Evolutionary conservation across 129 eudicot genomes (phyloP).

Genomic region (Gnaphalium uliginosum): DNA sequence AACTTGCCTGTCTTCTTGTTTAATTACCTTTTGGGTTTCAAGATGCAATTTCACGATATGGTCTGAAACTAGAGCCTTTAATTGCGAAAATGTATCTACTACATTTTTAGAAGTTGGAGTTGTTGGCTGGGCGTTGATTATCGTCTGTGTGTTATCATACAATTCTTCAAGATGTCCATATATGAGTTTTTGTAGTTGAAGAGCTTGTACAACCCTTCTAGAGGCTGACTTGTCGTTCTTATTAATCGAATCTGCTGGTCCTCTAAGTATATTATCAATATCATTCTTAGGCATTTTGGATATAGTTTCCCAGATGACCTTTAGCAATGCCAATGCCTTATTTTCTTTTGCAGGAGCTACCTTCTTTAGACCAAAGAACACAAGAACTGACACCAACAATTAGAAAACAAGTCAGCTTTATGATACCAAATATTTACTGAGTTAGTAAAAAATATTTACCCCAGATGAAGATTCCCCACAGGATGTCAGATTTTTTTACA

Average conservation of each 20-base stretch:
- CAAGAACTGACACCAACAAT: background rate
- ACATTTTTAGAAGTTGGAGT: background rate
- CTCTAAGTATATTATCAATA: background rate
- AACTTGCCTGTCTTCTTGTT: background rate
- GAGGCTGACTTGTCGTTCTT: background rate
- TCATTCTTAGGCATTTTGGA: background rate
- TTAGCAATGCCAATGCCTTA: background rate
- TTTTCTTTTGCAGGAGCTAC: background rate
- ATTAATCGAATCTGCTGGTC: background rate
- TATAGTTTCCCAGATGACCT: background rate
- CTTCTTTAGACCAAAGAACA: background rate
- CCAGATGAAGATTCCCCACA: background rate
- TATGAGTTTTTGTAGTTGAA: background rate
- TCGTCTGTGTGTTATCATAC: background rate
- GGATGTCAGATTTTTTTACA: background rate
- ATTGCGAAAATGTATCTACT: too few relatives aligned
- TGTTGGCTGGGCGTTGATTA: background rate
- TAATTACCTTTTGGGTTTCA: background rate
- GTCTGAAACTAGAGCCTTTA: too few relatives aligned
- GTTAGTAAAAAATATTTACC: background rate
- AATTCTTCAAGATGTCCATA: constrained; percentile 1
- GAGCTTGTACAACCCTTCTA: background rate
- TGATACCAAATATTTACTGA: background rate
- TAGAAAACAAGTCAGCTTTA: background rate
- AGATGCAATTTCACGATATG: background rate